Evolutionary conservation across 495 filamentous ascomycete genomes (phyloP), one percentile per base, ranked within the genome.

Genomic region (Penicillium simplicissimum): DNA sequence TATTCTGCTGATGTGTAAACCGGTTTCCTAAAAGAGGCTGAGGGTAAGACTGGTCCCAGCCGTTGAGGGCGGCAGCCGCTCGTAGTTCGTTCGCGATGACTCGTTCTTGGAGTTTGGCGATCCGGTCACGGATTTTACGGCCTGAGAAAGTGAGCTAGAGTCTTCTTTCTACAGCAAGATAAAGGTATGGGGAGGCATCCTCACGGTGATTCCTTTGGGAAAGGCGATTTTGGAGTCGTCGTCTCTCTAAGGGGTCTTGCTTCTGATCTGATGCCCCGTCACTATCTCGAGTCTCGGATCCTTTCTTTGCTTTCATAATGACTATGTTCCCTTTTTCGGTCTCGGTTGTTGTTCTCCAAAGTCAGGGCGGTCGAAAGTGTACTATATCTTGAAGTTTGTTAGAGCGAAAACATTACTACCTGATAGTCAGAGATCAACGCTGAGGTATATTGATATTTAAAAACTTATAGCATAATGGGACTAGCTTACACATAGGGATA

Each of bases 21-120:
- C 49, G 9, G 1, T 17, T 37, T 0, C 59, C 43, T 25, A 51
- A 34, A 4, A 63, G 55, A 14, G 57, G 52, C 4, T 58, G 51
- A 15, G 65, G 19, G 25, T 64, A 70, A 14, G 52, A 23, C 11
- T 71, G 67, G 35, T 65, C 62, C 75, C 74, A 78, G 23, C 71
- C 71, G 37, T 74, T 69, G 3, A 76, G 63, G 15, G 58, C 69
- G 1, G 74, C 74, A 6, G 71, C 71, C 1, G 74, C 74, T 55
- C 71, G 61, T 0, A 79, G 72, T 55, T 79, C 76, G 55, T 72
- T 79, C 31, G 74, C 76, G 19, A 79, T 73, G 9, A 79, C 76
- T 4, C 74, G 76, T 45, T 79, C 76, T 61, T 79, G 76, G 3
- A 79, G 73, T 47, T 77, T 79, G 28, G 76, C 74, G 53, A 79